phyloP scores from a whole-genome alignment of 176 grass and related monocot genomes.

The Juncus effusus region DNA sequence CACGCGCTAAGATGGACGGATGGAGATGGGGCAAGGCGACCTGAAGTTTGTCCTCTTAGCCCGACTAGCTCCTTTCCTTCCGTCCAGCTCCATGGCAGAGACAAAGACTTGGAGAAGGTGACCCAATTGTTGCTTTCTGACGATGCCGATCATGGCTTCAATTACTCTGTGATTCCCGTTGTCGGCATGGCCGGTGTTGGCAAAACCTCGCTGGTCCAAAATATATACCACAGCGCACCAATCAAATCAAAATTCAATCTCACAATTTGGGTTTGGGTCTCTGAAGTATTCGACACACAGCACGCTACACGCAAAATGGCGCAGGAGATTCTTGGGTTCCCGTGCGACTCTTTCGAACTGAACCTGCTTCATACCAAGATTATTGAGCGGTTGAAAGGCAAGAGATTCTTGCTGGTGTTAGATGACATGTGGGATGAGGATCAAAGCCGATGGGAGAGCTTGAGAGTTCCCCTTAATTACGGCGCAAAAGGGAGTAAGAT shows the following conservation, averaged over 20 bases:
- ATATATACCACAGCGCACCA: slow-evolving; percentile 14
- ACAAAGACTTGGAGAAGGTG: slow-evolving; percentile 5
- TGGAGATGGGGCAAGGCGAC: slow-evolving; percentile 8
- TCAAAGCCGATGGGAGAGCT: slow-evolving; percentile 7
- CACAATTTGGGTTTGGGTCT: slow-evolving; percentile 30
- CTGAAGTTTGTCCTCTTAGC: neutral
- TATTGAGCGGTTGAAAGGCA: slow-evolving; percentile 25
- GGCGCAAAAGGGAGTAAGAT: slow-evolving; percentile 34
- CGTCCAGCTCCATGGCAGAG: slow-evolving; percentile 24
- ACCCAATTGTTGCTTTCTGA: slow-evolving; percentile 12
- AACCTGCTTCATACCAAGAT: slow-evolving; percentile 29
- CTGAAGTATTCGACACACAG: slow-evolving; percentile 17
- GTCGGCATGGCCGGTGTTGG: slow-evolving; percentile 23
- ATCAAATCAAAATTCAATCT: slow-evolving; percentile 6
- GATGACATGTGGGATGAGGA: slow-evolving; percentile 44
- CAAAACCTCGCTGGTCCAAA: slow-evolving; percentile 26
- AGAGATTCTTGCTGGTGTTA: slow-evolving; percentile 42
- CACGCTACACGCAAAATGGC: slow-evolving; percentile 19
- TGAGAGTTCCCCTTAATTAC: slow-evolving; percentile 25
- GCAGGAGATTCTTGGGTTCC: neutral
- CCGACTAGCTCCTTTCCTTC: slow-evolving; percentile 28
- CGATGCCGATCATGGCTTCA: neutral
- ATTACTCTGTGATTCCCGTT: slow-evolving; percentile 24
- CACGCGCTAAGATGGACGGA: slow-evolving; percentile 15
- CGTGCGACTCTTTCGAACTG: slow-evolving; percentile 24